Evolutionary conservation across 345 rosid genomes (phyloP).

Genomic region (Rhizophora apiculata): DNA sequence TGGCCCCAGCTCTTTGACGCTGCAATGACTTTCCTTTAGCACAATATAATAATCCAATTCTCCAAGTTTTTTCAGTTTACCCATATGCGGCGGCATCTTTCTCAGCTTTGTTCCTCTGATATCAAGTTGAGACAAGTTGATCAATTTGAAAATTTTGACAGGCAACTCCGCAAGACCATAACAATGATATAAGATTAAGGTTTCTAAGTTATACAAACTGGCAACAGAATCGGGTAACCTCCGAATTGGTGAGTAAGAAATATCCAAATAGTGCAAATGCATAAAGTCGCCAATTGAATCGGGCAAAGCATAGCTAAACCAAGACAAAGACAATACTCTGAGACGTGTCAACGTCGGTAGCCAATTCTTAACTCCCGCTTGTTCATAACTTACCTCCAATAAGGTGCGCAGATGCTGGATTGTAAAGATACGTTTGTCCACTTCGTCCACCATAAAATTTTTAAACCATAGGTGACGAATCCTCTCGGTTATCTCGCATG

Average conservation of each 20-base stretch:
- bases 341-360: not conserved
- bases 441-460: accelerated
- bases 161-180: not conserved
- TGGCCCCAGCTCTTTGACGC: not conserved
- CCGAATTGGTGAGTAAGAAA: not conserved
- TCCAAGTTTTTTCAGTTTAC: conserved; percentile 3
- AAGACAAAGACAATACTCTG: not conserved
- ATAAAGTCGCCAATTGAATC: not conserved
- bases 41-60: not conserved
- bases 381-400: not conserved
- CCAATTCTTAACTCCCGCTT: not conserved
- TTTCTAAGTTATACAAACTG: not conserved
- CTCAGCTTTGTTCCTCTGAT: not conserved
- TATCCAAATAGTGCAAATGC: not conserved
- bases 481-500: not conserved
- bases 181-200: not conserved
- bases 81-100: conserved; percentile 9
- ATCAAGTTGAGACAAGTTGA: not conserved
- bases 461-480: not conserved
- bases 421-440: not conserved
- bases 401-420: not conserved
- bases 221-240: not conserved
- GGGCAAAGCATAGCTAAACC: too few relatives aligned
- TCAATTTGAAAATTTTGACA: not conserved
- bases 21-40: not conserved